Percentiles rank a stretch among this genome's conserved stretches.
Conservation (phyloP, 164 flowering plant species). For the Vitis rotundifolia region DNA sequence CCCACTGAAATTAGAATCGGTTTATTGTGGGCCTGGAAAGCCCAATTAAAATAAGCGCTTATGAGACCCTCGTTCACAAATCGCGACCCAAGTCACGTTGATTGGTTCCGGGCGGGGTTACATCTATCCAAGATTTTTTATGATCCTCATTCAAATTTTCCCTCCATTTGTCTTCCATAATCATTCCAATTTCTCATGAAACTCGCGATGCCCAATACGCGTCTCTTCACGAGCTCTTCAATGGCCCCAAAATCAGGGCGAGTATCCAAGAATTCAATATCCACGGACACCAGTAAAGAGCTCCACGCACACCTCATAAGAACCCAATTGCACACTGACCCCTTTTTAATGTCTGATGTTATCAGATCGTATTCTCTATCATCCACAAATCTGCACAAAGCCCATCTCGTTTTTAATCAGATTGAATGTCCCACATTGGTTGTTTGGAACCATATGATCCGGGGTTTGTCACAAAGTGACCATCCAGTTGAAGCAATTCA, state of each 20-base stretch:
- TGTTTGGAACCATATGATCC: constrained; percentile 51
- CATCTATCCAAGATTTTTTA: too few species aligned
- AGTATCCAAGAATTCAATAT: constrained; percentile 5
- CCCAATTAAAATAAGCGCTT: too few species aligned
- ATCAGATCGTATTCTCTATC: constrained; percentile 49
- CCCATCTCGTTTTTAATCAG: constrained; percentile 38
- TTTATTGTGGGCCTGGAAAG: too few species aligned
- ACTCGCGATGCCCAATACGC: constrained; percentile 19
- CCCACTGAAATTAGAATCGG: too few species aligned
- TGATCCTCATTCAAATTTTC: too few species aligned
- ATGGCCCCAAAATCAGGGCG: constrained; percentile 4
- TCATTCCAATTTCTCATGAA: constrained; percentile 14
- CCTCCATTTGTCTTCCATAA: not conserved
- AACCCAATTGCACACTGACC: constrained; percentile 41
- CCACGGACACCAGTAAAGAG: constrained; percentile 35
- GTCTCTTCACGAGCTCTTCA: constrained; percentile 19
- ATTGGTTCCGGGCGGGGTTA: too few species aligned
- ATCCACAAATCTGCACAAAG: constrained; percentile 32
- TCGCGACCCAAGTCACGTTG: too few species aligned
- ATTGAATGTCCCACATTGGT: constrained; percentile 34
- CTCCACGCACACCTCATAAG: constrained; percentile 59
- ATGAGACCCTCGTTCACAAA: too few species aligned
- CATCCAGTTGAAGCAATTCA: constrained; percentile 42
- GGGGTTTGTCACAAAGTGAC: constrained; percentile 41
- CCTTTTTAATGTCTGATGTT: constrained; percentile 42